Evolutionary conservation across 1,139 yeast species (phyloP).

Genomic region (Kurtzmaniella quercitrusa): DNA sequence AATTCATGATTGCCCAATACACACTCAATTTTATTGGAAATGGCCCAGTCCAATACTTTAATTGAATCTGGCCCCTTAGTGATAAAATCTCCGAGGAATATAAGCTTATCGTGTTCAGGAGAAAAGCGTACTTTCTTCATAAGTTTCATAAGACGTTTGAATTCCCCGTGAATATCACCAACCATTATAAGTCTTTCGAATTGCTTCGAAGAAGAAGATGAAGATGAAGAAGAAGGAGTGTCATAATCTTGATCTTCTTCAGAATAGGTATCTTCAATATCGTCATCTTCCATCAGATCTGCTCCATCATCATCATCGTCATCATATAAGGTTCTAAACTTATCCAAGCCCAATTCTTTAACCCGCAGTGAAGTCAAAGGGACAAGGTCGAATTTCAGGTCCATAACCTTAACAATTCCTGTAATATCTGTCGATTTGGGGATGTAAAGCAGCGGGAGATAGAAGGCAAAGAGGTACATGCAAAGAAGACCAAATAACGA

Average conservation of each 20-base stretch:
- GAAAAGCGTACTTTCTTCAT: conserved; percentile 45
- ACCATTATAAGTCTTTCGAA: conserved; percentile 55
- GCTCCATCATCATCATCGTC: conserved; percentile 7
- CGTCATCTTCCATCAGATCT: conserved; percentile 6
- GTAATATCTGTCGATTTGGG: conserved; percentile 29
- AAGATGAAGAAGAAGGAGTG: neutral
- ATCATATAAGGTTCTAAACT: conserved; percentile 3
- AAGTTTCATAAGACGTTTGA: conserved; percentile 48
- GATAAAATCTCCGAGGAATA: conserved; percentile 79
- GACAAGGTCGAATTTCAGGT: conserved; percentile 20
- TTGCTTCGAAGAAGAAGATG: too few species aligned
- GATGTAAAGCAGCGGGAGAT: conserved; percentile 31
- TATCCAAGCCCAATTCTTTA: conserved; percentile 14
- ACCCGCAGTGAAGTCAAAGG: conserved; percentile 20
- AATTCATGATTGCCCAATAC: conserved; percentile 89
- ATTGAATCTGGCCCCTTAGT: conserved; percentile 80
- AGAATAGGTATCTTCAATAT: too few species aligned
- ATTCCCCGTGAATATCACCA: conserved; percentile 90
- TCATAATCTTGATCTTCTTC: conserved; percentile 4
- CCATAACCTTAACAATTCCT: conserved; percentile 24
- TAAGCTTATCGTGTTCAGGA: conserved; percentile 49
- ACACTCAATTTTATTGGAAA: conserved; percentile 60
- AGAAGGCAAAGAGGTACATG: conserved; percentile 30
- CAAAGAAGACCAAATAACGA: conserved; percentile 15
- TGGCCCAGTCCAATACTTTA: conserved; percentile 64